Percentiles rank a stretch among this genome's conserved stretches.
Conservation (phyloP, 495 filamentous ascomycete species). For the Penicillium taxi region DNA sequence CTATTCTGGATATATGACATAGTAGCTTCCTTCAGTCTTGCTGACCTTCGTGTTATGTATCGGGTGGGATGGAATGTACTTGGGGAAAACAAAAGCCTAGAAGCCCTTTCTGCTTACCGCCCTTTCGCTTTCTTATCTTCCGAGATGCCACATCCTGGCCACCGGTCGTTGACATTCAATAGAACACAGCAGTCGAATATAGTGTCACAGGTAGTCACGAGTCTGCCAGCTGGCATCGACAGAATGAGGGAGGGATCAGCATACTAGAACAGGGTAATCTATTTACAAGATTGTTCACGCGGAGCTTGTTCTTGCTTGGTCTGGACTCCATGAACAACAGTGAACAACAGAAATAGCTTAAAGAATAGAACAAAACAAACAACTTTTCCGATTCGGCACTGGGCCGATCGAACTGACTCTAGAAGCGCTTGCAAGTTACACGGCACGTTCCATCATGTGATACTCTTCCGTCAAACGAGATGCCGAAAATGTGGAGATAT, state of each 20-base stretch:
- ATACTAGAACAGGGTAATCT: not conserved
- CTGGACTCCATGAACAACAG: no score
- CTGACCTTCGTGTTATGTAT: slow-evolving; percentile 4
- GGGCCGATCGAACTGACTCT: not conserved
- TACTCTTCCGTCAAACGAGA: slow-evolving; percentile 8
- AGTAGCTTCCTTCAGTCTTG: not conserved
- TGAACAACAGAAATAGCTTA: no score
- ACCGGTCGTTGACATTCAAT: slow-evolving; percentile 5
- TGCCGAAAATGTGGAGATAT: slow-evolving; percentile 6
- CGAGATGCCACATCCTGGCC: slow-evolving; percentile 19
- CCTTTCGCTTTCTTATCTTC: slow-evolving; percentile 16
- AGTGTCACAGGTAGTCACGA: slow-evolving; percentile 26
- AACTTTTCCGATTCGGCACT: no score
- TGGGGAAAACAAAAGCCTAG: not conserved
- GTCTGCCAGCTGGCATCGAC: slow-evolving; percentile 23
- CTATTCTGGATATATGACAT: not conserved
- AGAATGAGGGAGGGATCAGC: slow-evolving; percentile 6
- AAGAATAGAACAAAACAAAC: no score
- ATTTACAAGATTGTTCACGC: no score
- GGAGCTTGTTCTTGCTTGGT: no score
- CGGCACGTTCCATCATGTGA: slow-evolving; percentile 22
- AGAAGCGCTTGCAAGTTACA: slow-evolving; percentile 8
- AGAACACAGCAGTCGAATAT: slow-evolving; percentile 15
- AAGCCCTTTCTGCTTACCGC: slow-evolving; percentile 16
- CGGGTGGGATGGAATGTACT: slow-evolving; percentile 6